A percentile compares a stretch with the other conserved stretches of the same genome.
phyloP scores from a whole-genome alignment of 2,329 filamentous ascomycete genomes.

The Alternaria sp. region DNA sequence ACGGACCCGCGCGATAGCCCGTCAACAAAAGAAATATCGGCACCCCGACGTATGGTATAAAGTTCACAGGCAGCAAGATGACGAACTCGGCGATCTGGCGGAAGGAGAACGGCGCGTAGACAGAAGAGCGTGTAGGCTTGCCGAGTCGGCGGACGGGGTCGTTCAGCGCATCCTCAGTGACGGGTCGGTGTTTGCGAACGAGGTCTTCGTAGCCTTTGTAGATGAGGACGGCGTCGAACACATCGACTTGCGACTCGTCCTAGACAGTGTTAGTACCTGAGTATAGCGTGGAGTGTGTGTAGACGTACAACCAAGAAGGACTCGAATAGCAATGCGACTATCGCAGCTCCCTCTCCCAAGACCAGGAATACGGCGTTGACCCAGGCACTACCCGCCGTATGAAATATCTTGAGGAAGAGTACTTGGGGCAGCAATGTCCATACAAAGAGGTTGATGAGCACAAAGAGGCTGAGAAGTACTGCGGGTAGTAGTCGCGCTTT shows the following conservation, averaged over 20 bases:
- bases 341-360: conserved; percentile 68
- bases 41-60: conserved; percentile 82
- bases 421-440: conserved; percentile 90
- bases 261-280: conserved; percentile 6
- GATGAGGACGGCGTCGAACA: conserved; percentile 80
- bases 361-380: conserved; percentile 86
- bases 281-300: not conserved
- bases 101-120: conserved; percentile 88
- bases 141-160: conserved; percentile 81
- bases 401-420: conserved; percentile 87
- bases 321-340: conserved; percentile 64
- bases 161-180: conserved; percentile 68
- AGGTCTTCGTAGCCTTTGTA: conserved; percentile 71
- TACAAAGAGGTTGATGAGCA: conserved; percentile 84
- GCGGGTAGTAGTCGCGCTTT: conserved; percentile 78
- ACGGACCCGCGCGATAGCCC: conserved; percentile 83
- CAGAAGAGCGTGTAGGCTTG: conserved; percentile 75
- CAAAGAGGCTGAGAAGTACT: conserved; percentile 78
- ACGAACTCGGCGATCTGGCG: conserved; percentile 90
- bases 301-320: conserved; percentile 53
- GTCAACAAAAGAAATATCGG: conserved; percentile 88
- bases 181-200: conserved; percentile 57
- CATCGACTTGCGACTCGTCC: conserved; percentile 77
- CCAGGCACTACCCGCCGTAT: conserved; percentile 81
- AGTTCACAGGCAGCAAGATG: conserved; percentile 71